A percentile compares a stretch with the other conserved stretches of the same genome.
Conservation (phyloP, 2,329 filamentous ascomycete species). For the Cladosporium sp. region DNA sequence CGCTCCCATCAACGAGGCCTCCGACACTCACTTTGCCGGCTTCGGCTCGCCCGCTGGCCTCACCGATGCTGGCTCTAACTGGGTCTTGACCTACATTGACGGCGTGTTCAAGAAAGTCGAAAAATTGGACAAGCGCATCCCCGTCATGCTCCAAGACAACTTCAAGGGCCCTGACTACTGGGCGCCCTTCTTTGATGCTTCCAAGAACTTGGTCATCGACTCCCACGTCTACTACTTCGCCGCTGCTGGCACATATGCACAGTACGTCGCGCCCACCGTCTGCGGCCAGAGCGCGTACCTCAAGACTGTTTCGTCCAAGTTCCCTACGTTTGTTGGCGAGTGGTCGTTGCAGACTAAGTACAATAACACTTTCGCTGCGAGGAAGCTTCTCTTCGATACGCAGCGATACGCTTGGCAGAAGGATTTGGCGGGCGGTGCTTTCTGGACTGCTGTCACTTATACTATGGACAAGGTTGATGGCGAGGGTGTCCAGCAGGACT, state of each 20-base stretch:
- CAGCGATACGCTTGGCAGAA: conserved; percentile 33
- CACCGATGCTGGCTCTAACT: conserved; percentile 27
- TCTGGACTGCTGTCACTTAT: conserved; percentile 19
- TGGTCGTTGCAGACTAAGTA: conserved; percentile 32
- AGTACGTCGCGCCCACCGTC: conserved; percentile 26
- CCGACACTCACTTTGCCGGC: conserved; percentile 31
- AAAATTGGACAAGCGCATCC: conserved; percentile 27
- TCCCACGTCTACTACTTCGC: conserved; percentile 32
- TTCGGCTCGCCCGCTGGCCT: conserved; percentile 33
- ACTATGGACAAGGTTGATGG: conserved; percentile 15
- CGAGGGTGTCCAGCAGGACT: conserved; percentile 18
- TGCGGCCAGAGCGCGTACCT: conserved; percentile 25
- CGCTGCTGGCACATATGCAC: conserved; percentile 21
- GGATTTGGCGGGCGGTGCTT: conserved; percentile 27
- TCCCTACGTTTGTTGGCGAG: conserved; percentile 35
- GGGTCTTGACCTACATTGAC: conserved; percentile 33
- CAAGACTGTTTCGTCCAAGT: conserved; percentile 22
- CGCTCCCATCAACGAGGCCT: conserved; percentile 36
- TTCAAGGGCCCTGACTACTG: conserved; percentile 28
- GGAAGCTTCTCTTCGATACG: conserved; percentile 30
- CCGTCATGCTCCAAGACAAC: conserved; percentile 32
- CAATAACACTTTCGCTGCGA: conserved; percentile 30
- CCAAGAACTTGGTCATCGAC: conserved; percentile 31
- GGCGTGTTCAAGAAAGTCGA: conserved; percentile 25
- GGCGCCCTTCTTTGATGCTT: conserved; percentile 24